These are phyloP conservation scores for Monilinia fructigena DNA, from an alignment of 2,329 filamentous ascomycete genomes.

Conservation along the genomic window DNA sequence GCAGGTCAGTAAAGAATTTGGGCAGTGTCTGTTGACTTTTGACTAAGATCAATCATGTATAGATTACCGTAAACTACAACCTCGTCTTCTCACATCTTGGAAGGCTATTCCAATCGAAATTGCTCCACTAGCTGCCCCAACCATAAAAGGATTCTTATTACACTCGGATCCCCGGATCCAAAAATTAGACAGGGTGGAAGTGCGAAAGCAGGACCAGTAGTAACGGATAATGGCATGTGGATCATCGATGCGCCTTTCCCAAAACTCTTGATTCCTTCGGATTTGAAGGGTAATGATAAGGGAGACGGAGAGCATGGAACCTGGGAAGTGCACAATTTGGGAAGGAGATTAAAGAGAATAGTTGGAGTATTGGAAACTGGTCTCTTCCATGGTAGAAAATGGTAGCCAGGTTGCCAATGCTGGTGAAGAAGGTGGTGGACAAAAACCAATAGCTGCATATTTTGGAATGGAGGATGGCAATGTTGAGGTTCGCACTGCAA, in stretches of 20 bases:
- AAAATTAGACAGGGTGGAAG: constrained; percentile 69
- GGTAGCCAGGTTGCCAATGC: constrained; percentile 66
- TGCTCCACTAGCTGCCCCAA: constrained; percentile 75
- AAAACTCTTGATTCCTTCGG: constrained; percentile 63
- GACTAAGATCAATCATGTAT: constrained; percentile 25
- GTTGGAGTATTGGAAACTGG: constrained; percentile 90
- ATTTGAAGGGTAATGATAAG: constrained; percentile 46
- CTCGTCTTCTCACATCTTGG: constrained; percentile 73
- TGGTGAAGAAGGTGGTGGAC: constrained; percentile 64
- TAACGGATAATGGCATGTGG: constrained; percentile 83
- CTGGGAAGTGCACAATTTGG: constrained; percentile 79
- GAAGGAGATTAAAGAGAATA: constrained; percentile 72
- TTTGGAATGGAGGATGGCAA: constrained; percentile 84
- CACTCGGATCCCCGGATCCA: constrained; percentile 71
- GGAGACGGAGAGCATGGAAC: constrained; percentile 61
- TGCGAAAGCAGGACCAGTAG: constrained; percentile 78
- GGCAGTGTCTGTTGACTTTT: background rate
- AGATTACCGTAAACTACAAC: constrained; percentile 89
- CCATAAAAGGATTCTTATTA: constrained; percentile 68
- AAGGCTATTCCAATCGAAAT: constrained; percentile 90
- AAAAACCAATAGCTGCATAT: constrained; percentile 91
- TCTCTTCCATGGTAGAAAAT: constrained; percentile 77
- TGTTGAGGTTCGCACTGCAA: constrained; percentile 55
- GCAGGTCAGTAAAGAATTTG: constrained; percentile 57
- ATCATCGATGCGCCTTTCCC: constrained; percentile 91